Evolutionary conservation across 768 basidiomycete genomes (phyloP), one percentile per base, ranked within the genome.

Genomic region (Fistulinella prunicolor): DNA sequence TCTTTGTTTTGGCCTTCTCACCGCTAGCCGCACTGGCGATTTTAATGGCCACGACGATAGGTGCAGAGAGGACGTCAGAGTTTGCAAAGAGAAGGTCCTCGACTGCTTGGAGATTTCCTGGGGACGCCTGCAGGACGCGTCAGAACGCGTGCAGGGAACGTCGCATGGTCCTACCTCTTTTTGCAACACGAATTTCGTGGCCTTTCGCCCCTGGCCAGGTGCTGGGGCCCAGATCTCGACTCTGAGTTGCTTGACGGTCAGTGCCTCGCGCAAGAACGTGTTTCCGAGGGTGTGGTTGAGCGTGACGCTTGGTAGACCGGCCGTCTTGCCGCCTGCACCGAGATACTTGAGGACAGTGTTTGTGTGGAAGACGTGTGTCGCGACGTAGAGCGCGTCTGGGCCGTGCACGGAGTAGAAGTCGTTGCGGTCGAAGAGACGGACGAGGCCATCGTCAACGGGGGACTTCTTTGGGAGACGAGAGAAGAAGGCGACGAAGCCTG

Each of bases 311-410:
- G 90, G 83, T 1, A 96, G 71, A 3, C 82, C 81, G 0, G 73
- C 77, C 1, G 71, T 63, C 54, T 74, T 77, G 24, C 82, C 81
- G 0, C 79, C 80, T 0, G 69, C 62, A 6, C 95, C 95, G 35
- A 96, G 82, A 63, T 90, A 88, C 67, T 95, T 95, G 68, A 99
- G 77, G 49, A 97, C 94, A 1, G 90, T 86, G 58, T 90, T 88
- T 3, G 96, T 99, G 47, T 81, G 86, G 58, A 81, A 93, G 44
- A 89, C 83, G 57, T 90, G 78, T 17, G 82, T 74, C 5, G 95
- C 94, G 53, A 95, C 82, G 55, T 83, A 92, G n/a, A 81, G 71
- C 1, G 95, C 95, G 66, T 97, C 94, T 5, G 80, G 70, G 0
- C 93, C 94, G 61, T 97, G 92, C 1, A 83, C 85, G n/a, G 85